Base-by-base conservation (phyloP, 2,329 filamentous ascomycete genomes). In the Plenodomus biglobosus region DNA sequence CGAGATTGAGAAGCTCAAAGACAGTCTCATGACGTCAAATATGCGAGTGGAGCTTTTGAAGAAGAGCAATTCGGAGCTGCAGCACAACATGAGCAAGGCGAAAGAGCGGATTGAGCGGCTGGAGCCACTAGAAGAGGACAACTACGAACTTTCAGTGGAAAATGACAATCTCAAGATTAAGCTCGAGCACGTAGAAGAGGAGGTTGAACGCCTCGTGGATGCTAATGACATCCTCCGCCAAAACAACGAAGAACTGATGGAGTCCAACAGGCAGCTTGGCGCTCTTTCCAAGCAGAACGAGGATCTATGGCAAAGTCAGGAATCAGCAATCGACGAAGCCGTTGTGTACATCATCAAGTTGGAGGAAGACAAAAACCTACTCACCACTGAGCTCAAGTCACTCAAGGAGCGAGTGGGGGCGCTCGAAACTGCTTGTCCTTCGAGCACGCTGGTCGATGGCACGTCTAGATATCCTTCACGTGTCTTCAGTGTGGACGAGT, bases 401-500 rank as follows among this genome's bases (percentile, higher is more conserved):
- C 46, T 70, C 20, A 65, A 59, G 36, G 45, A 53, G 15, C 56
- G 60, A 35, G 50, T 61, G 5, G 39, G 48, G 11, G 51, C 40
- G 2, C 40, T 61, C 4, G 59, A 65, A 39, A 44, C 42, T n/a
- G 38, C 47, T 32, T 53, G 44, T 7, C 39, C 44, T 7, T 22
- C 51, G 15, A 48, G 48, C 35, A 46, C 54, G 21, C 53, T 60
- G 4, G 40, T 58, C 18, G 56, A 62, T 39, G 56, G 55, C 27
- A 40, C 53, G 0, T 43, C 16, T 22, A 47, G 52, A 2, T 59
- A 54, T 36, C 63, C 63, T 8, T 44, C 52, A n/a, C 59, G 59
- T 16, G 52, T 69, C 30, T 61, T 62, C 35, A 70, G 65, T 44
- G 65, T 70, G 20, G 66, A 71, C 32, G 69, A 69, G 36, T 63